A percentile compares a stretch with the other conserved stretches of the same genome.
These are phyloP conservation scores for Cercospora zeina DNA, from an alignment of 2,329 filamentous ascomycete genomes.

Conservation along the genomic window DNA sequence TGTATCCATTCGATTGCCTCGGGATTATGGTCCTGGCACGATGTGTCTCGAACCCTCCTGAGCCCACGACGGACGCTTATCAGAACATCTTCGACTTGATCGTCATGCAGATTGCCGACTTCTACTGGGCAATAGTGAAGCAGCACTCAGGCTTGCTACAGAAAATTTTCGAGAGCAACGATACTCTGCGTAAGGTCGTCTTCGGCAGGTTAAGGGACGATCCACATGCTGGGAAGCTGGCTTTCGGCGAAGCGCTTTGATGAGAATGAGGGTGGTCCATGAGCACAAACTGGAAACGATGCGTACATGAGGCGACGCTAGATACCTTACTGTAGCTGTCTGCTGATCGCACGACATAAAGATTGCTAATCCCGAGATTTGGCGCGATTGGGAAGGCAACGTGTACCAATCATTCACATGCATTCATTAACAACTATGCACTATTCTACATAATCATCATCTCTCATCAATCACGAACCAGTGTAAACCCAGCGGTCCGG, in stretches of 20 bases:
- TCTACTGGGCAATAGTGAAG: conserved; percentile 6
- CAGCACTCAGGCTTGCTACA: conserved; percentile 15
- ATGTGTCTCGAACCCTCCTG: not conserved
- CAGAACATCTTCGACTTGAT: conserved; percentile 15
- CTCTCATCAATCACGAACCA: not conserved
- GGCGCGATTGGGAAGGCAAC: not conserved
- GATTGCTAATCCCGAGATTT: not conserved
- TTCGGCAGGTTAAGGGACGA: not conserved
- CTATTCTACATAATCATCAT: conserved; percentile 25
- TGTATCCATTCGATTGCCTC: conserved; percentile 21
- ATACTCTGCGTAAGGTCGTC: conserved; percentile 6
- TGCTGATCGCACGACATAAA: not conserved
- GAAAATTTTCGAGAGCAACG: conserved; percentile 12
- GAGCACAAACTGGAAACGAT: not conserved
- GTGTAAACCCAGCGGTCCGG: not conserved
- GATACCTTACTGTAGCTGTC: not conserved
- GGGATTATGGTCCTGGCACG: conserved; percentile 21
- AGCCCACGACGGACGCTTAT: conserved; percentile 10
- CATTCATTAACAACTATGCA: conserved; percentile 21
- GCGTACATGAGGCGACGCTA: not conserved
- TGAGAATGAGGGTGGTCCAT: not conserved
- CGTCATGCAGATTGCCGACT: conserved; percentile 16
- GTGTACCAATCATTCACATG: conserved; percentile 5
- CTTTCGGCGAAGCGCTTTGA: not conserved
- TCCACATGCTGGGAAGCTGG: conserved; percentile 3